Base-by-base conservation (phyloP, 1,284 basidiomycete species). In the Cryptococcus sp. region DNA sequence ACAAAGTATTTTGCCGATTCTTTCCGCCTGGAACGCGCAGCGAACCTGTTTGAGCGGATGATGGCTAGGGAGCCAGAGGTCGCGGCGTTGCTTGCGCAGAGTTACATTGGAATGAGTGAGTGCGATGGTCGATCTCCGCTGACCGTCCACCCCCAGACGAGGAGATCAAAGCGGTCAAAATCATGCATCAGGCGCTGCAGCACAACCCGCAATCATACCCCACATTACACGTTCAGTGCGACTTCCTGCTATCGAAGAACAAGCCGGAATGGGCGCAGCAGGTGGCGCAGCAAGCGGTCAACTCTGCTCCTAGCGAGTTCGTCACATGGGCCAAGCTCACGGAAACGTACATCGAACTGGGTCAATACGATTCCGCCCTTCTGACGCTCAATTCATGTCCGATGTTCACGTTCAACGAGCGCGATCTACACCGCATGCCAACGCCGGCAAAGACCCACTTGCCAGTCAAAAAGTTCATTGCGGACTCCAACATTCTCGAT, bases 381-480 rank as follows among this genome's bases (percentile, higher is more conserved):
- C 83, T 98, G 42, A 98, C 95, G 1, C 85, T 99, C 60, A 99
- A 99, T 75, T 98, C 95, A 41, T 99, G 96, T 80, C 95, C 95
- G 0, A 99, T 99, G 95, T 99, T 99, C 80, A 98, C 95, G 1
- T 99, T 91, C 81, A 97, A 97, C 75, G 95, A 96, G 56, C 87
- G 94, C 17, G 96, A 99, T 77, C 82, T 90, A 11, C 96, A 99
- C 76, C 86, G 93, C 7, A 88, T 87, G 79, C 86, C 97, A 6
- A 84, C 88, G 1, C 88, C 94, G 1, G 83, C 89, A 0, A 86
- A 88, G 55, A 86, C 93, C 15, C 92, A 96, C 76, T 81, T 98
- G 7, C 96, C 95, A 0, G 86, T 92, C 72, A 89, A 89, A 67
- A 84, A 86, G 46, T 86, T 89, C 49, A 93, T 98, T 64, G 86